These are phyloP conservation scores for Skeletonema grethae DNA, from an alignment of 108 stramenopile genomes.

Conservation along the genomic window DNA sequence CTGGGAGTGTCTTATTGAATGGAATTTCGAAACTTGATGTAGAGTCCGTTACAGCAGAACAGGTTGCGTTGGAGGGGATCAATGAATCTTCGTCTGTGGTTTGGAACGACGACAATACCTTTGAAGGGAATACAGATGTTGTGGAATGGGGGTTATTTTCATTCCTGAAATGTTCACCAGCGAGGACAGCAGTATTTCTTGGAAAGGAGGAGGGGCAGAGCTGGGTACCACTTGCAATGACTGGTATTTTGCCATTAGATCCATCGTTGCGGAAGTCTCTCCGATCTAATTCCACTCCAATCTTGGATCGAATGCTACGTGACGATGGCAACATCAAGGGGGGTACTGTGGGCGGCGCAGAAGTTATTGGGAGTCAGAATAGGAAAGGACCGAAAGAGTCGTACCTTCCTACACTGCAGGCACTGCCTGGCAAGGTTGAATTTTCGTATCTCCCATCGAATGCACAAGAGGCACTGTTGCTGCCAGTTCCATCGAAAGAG, in stretches of 20 bases:
- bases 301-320: constrained; percentile 67
- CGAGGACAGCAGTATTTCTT: constrained; percentile 67
- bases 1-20: constrained; percentile 80
- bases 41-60: constrained; percentile 64
- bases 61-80: constrained; percentile 69
- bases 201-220: constrained; percentile 8
- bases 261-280: constrained; percentile 9
- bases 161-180: constrained; percentile 66
- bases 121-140: constrained; percentile 9
- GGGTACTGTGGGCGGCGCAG: constrained; percentile 30
- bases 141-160: constrained; percentile 68
- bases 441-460: constrained; percentile 81
- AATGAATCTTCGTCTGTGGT: constrained; percentile 24
- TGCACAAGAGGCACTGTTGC: constrained; percentile 70
- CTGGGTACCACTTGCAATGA: constrained; percentile 61
- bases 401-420: constrained; percentile 84
- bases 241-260: constrained; percentile 59
- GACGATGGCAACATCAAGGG: constrained; percentile 39
- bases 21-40: constrained; percentile 82
- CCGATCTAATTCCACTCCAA: constrained; percentile 52
- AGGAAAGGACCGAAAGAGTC: constrained; percentile 58
- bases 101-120: constrained; percentile 16
- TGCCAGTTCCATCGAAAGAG: constrained; percentile 40
- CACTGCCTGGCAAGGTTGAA: constrained; percentile 77
- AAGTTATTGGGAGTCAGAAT: constrained; percentile 11